Conservation (phyloP, 345 rosid species). For the Aegle marmelos region DNA sequence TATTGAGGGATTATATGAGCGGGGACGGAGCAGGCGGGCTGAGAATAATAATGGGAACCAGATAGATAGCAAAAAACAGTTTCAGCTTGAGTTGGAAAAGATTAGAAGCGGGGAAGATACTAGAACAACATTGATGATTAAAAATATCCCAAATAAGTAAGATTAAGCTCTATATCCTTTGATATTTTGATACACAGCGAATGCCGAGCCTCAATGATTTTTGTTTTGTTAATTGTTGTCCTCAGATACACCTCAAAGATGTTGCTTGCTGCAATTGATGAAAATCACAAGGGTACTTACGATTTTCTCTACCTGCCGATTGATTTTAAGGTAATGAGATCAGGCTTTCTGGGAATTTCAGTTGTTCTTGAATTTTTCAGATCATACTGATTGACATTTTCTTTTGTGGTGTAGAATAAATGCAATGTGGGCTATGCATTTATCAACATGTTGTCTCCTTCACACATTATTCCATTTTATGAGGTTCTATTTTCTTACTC, state of each 20-base stretch:
- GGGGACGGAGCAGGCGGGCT: constrained; percentile 53
- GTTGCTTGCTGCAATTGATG: constrained; percentile 76
- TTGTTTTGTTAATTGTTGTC: constrained; percentile 6
- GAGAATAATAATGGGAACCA: constrained; percentile 59
- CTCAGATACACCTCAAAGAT: constrained; percentile 70
- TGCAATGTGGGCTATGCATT: constrained; percentile 87
- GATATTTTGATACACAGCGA: not conserved
- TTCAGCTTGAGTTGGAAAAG: constrained; percentile 85
- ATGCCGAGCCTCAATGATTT: not conserved
- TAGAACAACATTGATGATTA: constrained; percentile 62
- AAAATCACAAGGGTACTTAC: constrained; percentile 57
- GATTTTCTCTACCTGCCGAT: constrained; percentile 77
- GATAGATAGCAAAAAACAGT: constrained; percentile 65
- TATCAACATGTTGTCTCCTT: constrained; percentile 73
- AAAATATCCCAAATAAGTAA: constrained; percentile 65
- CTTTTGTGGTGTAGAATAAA: constrained; percentile 57
- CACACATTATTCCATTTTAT: constrained; percentile 59
- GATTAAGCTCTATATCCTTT: constrained; percentile 17
- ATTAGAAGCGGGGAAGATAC: constrained; percentile 61
- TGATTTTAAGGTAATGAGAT: constrained; percentile 64
- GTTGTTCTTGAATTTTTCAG: not conserved
- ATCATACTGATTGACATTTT: constrained; percentile 16
- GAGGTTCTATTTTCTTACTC: constrained; percentile 40
- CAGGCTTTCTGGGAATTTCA: constrained; percentile 17
- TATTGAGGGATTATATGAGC: constrained; percentile 62